Evolutionary conservation across 768 basidiomycete species (phyloP).

Genomic region (Kwoniella shandongensis): DNA sequence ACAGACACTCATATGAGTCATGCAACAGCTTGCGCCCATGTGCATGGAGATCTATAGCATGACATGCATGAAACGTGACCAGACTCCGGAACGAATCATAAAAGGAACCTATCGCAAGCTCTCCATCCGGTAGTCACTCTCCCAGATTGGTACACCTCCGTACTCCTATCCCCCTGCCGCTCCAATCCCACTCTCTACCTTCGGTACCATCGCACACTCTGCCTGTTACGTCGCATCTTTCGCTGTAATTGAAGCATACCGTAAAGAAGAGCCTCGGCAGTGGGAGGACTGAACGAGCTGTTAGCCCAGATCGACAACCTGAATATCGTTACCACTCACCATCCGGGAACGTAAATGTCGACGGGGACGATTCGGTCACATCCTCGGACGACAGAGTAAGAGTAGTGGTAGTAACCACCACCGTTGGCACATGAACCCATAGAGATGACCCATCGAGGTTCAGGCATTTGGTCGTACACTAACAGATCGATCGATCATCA

Average conservation of each 20-base stretch:
- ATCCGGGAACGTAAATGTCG: constrained; percentile 96
- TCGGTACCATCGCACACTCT: constrained; percentile 77
- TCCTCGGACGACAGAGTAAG: constrained; percentile 96
- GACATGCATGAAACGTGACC: background rate
- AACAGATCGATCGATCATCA: no score
- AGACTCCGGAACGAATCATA: background rate
- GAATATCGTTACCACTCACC: constrained; percentile 63
- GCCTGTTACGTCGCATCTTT: constrained; percentile 87
- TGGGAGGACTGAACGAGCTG: constrained; percentile 45
- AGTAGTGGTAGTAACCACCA: constrained; percentile 82
- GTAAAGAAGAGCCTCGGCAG: constrained; percentile 83
- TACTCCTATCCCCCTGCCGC: background rate
- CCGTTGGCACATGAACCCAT: constrained; percentile 99
- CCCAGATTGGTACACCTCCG: no score
- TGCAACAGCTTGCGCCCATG: no score
- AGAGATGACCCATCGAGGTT: constrained; percentile 98
- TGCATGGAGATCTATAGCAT: background rate
- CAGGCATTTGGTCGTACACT: constrained; percentile 79
- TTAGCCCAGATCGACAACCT: constrained; percentile 1
- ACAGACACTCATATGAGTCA: no score
- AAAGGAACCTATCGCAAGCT: no score
- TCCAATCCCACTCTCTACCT: constrained; percentile 27
- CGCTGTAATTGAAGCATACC: constrained; percentile 95
- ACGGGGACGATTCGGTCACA: constrained; percentile 99
- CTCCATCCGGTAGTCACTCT: no score